Conservation (phyloP, 2,329 filamentous ascomycete genomes). For the Cordyceps javanica region DNA sequence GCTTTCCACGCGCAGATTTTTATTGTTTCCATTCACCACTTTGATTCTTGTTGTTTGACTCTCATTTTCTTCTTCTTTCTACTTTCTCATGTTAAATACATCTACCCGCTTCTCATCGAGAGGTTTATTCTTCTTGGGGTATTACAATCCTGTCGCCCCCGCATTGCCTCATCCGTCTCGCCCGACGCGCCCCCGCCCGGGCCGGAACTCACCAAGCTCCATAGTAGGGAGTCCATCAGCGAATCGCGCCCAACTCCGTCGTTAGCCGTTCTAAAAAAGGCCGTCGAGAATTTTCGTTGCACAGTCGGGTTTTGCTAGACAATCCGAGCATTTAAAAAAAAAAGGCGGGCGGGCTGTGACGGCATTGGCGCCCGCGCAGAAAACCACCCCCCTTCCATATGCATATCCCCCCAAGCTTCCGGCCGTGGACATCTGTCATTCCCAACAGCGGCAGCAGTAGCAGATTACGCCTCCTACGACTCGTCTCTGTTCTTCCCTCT, state of each 20-base stretch:
- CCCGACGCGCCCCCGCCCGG: not conserved
- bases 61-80: too few species aligned
- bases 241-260: not conserved
- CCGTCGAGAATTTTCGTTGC: not conserved
- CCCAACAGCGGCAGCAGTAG: constrained; percentile 1
- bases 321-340: not conserved
- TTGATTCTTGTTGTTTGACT: too few species aligned
- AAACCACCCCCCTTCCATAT: not conserved
- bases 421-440: not conserved
- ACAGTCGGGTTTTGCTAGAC: not conserved
- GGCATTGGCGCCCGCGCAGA: not conserved
- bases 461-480: too few species aligned
- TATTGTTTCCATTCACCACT: too few species aligned
- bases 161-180: not conserved
- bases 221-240: not conserved
- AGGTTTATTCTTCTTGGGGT: too few species aligned
- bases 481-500: not conserved
- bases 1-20: too few species aligned
- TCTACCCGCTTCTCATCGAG: too few species aligned
- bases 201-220: not conserved
- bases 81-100: too few species aligned
- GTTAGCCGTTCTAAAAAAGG: not conserved
- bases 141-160: not conserved
- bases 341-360: not conserved
- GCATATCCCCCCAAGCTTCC: too few species aligned